phyloP scores from a whole-genome alignment of 2,329 filamentous ascomycete genomes.

The Verticillium albo-atrum region DNA sequence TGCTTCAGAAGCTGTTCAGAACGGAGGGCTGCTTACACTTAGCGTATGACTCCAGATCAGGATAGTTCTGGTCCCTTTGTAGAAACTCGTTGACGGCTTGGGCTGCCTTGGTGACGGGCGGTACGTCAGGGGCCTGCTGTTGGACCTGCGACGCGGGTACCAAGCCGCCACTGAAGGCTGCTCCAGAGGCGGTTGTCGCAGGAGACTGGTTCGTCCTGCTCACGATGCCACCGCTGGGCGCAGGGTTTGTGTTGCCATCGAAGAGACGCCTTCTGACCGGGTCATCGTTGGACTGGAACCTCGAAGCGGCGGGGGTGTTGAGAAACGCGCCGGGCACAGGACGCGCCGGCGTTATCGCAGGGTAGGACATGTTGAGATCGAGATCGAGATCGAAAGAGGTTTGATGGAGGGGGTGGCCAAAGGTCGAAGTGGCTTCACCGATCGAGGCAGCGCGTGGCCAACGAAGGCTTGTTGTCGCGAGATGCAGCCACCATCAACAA shows the following conservation, averaged over 20 bases:
- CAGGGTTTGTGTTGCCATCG: conserved; percentile 14
- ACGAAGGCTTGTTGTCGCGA: conserved; percentile 12
- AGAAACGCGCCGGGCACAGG: conserved; percentile 72
- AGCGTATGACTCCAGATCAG: conserved; percentile 85
- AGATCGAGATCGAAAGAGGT: conserved; percentile 10
- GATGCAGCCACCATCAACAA: conserved; percentile 11
- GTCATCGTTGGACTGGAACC: conserved; percentile 33
- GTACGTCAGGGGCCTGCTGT: conserved; percentile 44
- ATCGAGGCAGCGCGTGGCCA: conserved; percentile 11
- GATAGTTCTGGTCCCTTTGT: conserved; percentile 72
- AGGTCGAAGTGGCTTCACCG: background rate
- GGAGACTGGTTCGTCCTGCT: conserved; percentile 9
- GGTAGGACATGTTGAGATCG: conserved; percentile 54
- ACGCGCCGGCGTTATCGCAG: conserved; percentile 61
- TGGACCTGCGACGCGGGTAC: conserved; percentile 32
- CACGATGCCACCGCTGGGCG: conserved; percentile 4
- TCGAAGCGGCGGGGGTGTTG: conserved; percentile 60
- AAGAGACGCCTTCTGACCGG: conserved; percentile 51
- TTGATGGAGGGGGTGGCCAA: conserved; percentile 6
- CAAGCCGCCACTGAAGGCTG: conserved; percentile 20
- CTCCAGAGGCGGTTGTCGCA: conserved; percentile 16
- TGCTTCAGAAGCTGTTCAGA: background rate
- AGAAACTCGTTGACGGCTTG: conserved; percentile 78
- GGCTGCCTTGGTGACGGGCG: conserved; percentile 75
- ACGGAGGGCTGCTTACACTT: conserved; percentile 60